Evolutionary conservation across 192 early-diverging fungal genomes (phyloP).

Genomic region (Coemansia sp.): DNA sequence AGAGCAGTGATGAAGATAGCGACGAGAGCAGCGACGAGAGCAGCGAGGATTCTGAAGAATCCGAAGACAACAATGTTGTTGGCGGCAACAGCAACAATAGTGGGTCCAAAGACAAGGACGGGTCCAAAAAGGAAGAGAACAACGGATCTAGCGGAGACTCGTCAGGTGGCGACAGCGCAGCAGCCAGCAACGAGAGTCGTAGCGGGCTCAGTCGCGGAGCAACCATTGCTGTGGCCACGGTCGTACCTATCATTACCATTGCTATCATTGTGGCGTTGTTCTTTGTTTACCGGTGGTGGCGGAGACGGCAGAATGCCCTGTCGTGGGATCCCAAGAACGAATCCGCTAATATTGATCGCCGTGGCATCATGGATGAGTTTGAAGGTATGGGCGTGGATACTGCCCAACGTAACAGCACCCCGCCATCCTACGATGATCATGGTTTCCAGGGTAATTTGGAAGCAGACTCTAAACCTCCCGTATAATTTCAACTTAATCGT

Average conservation of each 20-base stretch:
- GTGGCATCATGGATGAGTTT: slow-evolving; percentile 34
- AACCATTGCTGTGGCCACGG: slow-evolving; percentile 25
- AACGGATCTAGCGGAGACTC: not conserved
- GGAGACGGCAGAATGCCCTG: slow-evolving; percentile 19
- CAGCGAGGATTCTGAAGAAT: not conserved
- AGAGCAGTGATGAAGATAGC: not conserved
- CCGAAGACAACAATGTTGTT: not conserved
- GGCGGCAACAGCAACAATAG: slow-evolving; percentile 4
- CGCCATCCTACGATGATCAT: slow-evolving; percentile 25
- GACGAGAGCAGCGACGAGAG: not conserved
- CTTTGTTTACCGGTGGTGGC: slow-evolving; percentile 46
- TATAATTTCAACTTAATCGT: too few relatives aligned
- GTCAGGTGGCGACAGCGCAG: not conserved
- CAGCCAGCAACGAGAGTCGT: not conserved
- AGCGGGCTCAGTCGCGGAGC: slow-evolving; percentile 31
- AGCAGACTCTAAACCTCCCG: too few relatives aligned
- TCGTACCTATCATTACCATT: slow-evolving; percentile 33
- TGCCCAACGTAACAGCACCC: slow-evolving; percentile 1
- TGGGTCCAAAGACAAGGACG: not conserved
- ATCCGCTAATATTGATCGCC: slow-evolving; percentile 29
- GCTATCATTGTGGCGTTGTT: slow-evolving; percentile 30
- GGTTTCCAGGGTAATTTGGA: slow-evolving; percentile 9
- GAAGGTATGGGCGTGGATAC: not conserved
- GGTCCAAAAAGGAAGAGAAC: not conserved
- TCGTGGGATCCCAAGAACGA: slow-evolving; percentile 50